These are phyloP conservation scores for Teratosphaeria viscida DNA, from an alignment of 2,329 filamentous ascomycete species.

Conservation along the genomic window DNA sequence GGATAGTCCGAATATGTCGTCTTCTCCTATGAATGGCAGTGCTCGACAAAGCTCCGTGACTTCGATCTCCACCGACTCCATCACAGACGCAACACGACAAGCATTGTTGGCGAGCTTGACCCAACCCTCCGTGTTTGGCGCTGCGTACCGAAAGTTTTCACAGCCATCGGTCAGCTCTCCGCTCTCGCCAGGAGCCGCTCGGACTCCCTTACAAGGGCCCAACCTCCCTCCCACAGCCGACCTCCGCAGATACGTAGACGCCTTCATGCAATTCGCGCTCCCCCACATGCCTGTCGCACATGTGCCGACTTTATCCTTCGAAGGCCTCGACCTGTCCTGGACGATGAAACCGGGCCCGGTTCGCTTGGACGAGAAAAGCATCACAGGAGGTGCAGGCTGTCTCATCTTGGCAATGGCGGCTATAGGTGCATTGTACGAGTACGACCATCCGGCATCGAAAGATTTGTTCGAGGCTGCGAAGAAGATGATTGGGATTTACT, in stretches of 20 bases:
- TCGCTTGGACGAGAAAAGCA: conserved; percentile 37
- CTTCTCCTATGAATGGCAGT: conserved; percentile 60
- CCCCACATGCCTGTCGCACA: conserved; percentile 93
- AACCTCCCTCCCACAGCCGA: conserved; percentile 70
- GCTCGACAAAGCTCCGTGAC: conserved; percentile 50
- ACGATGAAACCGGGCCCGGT: conserved; percentile 37
- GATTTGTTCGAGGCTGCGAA: conserved; percentile 88
- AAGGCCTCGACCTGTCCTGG: conserved; percentile 57
- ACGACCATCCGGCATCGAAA: conserved; percentile 66
- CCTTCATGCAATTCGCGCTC: conserved; percentile 87
- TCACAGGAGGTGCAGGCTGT: conserved; percentile 72
- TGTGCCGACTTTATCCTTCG: conserved; percentile 82
- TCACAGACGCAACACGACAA: conserved; percentile 56
- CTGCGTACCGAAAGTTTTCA: conserved; percentile 45
- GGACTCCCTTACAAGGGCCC: conserved; percentile 30
- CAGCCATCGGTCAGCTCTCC: conserved; percentile 48
- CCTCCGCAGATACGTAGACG: conserved; percentile 78
- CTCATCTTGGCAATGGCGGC: conserved; percentile 80
- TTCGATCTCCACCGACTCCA: conserved; percentile 52
- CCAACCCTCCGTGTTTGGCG: conserved; percentile 44
- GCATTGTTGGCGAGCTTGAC: conserved; percentile 52
- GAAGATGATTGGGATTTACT: conserved; percentile 86
- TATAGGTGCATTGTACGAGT: conserved; percentile 79
- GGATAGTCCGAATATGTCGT: conserved; percentile 51
- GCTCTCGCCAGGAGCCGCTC: conserved; percentile 29